Conservation (phyloP, 805 yeast species). For the Cyberlindnera euphorbiiphila region DNA sequence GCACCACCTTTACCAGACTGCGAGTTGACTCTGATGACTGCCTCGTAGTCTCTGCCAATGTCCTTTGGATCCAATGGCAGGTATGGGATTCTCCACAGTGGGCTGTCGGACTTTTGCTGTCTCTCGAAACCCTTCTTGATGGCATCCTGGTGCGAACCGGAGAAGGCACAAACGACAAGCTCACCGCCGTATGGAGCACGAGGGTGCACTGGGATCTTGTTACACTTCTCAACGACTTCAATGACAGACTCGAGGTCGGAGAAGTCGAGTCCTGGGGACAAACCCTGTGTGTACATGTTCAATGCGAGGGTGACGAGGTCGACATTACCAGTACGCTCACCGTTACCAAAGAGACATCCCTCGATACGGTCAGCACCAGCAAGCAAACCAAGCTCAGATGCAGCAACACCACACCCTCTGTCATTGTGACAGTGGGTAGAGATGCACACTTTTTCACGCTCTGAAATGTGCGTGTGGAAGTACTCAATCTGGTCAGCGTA, state of each 20-base stretch:
- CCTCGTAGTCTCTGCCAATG: constrained; percentile 77
- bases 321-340: constrained; percentile 84
- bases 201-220: constrained; percentile 68
- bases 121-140: constrained; percentile 61
- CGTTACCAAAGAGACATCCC: constrained; percentile 80
- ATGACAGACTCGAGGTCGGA: constrained; percentile 64
- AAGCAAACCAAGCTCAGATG: constrained; percentile 67
- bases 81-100: constrained; percentile 74
- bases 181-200: constrained; percentile 83
- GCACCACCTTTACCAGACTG: constrained; percentile 91
- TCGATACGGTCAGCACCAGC: constrained; percentile 89
- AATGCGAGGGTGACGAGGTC: constrained; percentile 72
- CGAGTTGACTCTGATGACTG: constrained; percentile 78
- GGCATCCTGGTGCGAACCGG: constrained; percentile 72
- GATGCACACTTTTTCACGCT: constrained; percentile 66
- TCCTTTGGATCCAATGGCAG: constrained; percentile 79
- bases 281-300: constrained; percentile 76
- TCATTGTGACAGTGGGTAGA: constrained; percentile 78
- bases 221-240: constrained; percentile 69
- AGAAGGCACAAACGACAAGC: constrained; percentile 73
- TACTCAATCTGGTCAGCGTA: constrained; percentile 82
- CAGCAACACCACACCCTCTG: constrained; percentile 83
- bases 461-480: constrained; percentile 61
- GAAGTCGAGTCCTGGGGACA: constrained; percentile 66
- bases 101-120: constrained; percentile 46